Evolutionary conservation across 495 filamentous ascomycete species (phyloP).

Genomic region (Aspergillus bertholletiae): DNA sequence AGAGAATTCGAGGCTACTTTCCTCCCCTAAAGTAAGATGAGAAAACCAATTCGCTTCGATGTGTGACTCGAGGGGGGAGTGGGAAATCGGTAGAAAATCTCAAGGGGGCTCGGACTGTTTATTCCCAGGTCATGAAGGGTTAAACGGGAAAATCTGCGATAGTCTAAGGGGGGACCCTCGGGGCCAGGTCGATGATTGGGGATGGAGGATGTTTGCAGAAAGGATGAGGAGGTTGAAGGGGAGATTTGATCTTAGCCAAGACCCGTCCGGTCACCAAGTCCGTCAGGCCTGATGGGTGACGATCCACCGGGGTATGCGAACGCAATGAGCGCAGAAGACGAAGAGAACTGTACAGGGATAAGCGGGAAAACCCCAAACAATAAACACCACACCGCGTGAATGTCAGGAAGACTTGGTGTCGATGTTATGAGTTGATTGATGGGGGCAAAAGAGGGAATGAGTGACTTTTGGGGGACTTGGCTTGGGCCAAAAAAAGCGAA

Average conservation of each 20-base stretch:
- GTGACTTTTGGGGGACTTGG: background rate
- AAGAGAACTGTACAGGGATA: background rate
- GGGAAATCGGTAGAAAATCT: background rate
- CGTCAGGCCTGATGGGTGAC: slow-evolving; percentile 15
- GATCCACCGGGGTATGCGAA: slow-evolving; percentile 5
- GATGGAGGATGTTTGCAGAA: slow-evolving; percentile 7
- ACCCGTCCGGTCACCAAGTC: slow-evolving; percentile 7
- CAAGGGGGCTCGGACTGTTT: background rate
- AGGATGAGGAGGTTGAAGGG: slow-evolving; percentile 12
- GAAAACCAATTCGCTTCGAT: slow-evolving; percentile 9
- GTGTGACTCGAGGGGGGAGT: slow-evolving; percentile 3
- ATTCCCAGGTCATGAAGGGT: slow-evolving; percentile 13
- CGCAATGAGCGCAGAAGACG: slow-evolving; percentile 2
- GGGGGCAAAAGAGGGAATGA: background rate
- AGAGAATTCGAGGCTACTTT: slow-evolving; percentile 5
- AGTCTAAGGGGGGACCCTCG: slow-evolving; percentile 6
- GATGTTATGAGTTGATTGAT: background rate
- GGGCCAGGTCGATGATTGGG: background rate
- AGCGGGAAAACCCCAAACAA: background rate
- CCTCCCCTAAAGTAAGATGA: slow-evolving; percentile 17
- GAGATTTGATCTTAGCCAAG: slow-evolving; percentile 21
- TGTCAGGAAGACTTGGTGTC: background rate
- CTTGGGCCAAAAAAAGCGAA: slow-evolving; percentile 3
- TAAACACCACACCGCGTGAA: background rate
- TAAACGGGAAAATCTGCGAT: background rate